A percentile compares a stretch with the other conserved stretches of the same genome.
Conservation (phyloP, 2,329 filamentous ascomycete genomes). For the Phaeomoniella chlamydospora region DNA sequence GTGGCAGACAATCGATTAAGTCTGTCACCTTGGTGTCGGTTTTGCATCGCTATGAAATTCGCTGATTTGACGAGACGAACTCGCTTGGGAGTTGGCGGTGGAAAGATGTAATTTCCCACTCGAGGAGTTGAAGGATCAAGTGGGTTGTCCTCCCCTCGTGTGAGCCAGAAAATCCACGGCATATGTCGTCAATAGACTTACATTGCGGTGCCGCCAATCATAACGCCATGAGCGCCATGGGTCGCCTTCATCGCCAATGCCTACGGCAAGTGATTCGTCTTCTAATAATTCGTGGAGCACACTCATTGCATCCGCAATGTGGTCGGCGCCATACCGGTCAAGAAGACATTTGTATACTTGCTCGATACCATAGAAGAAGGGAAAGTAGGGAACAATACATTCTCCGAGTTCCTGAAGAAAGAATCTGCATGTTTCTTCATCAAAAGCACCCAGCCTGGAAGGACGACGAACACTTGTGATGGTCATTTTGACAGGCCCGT, state of each 20-base stretch:
- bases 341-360: slow-evolving; percentile 12
- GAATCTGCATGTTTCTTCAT: slow-evolving; percentile 14
- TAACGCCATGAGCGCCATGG: slow-evolving; percentile 14
- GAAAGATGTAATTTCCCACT: slow-evolving; percentile 9
- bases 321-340: slow-evolving; percentile 9
- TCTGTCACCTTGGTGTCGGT: slow-evolving; percentile 1
- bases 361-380: slow-evolving; percentile 14
- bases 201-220: slow-evolving; percentile 13
- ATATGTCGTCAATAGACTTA: slow-evolving; percentile 4
- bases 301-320: slow-evolving; percentile 11
- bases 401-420: slow-evolving; percentile 12
- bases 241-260: slow-evolving; percentile 13
- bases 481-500: too few relatives aligned
- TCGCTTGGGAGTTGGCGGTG: slow-evolving; percentile 8
- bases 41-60: slow-evolving; percentile 13
- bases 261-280: slow-evolving; percentile 9
- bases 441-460: slow-evolving; percentile 8
- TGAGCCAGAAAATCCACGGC: background rate
- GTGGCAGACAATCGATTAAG: background rate
- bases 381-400: slow-evolving; percentile 11
- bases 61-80: slow-evolving; percentile 8
- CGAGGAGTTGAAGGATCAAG: slow-evolving; percentile 11
- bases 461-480: background rate
- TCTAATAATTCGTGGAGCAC: slow-evolving; percentile 13
- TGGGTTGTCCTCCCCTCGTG: slow-evolving; percentile 7